Evolutionary conservation across 495 filamentous ascomycete species (phyloP), one percentile per base, ranked within the genome.

Genomic region (Aspergillus olivimuriae): DNA sequence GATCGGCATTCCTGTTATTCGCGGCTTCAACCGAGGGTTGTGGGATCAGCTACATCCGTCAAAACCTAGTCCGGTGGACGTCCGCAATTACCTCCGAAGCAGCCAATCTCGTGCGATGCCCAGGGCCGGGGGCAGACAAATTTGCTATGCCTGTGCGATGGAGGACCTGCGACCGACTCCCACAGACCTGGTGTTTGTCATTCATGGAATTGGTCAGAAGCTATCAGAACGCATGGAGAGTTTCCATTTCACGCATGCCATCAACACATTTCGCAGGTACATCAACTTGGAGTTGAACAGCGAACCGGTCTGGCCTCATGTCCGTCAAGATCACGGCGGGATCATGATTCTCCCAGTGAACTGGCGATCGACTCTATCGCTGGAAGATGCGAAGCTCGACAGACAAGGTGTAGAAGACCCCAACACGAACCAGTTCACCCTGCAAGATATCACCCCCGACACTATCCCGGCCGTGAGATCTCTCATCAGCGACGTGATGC

Each of bases 201-300:
- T 94, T 34, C 92, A 98, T 58, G 92, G 90, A 10, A 96, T 98
- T 39, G 92, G 92, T 0, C 92, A 98, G 59, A 96, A 97, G 56
- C 69, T 97, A n/a, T 92, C 89, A 0, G 89, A 98, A 52, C 76
- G 90, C 12, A 84, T 98, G 37, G 92, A 97, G 58, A 95, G 88
- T 58, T 98, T 87, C 52, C 86, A 95, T 55, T 98, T 98, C 57
- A 97, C 92, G 0, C 89, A 96, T 58, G 84, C 87, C 3, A 90
- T 96, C 55, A 96, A 95, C 53, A 74, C 82, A 0, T 89, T 98
- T 46, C 80, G 92, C n/a, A 78, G 90, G 42, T 75, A 82, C 10
- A 70, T 97, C 36, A 95, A 95, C 49, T 71, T 91, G 37, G 91
- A 97, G 56, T 73, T 95, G 19, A 78, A 78, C 28, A 86, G 73